Evolutionary conservation across 108 stramenopile species (phyloP).

Genomic region (Aureococcus anophagefferens): DNA sequence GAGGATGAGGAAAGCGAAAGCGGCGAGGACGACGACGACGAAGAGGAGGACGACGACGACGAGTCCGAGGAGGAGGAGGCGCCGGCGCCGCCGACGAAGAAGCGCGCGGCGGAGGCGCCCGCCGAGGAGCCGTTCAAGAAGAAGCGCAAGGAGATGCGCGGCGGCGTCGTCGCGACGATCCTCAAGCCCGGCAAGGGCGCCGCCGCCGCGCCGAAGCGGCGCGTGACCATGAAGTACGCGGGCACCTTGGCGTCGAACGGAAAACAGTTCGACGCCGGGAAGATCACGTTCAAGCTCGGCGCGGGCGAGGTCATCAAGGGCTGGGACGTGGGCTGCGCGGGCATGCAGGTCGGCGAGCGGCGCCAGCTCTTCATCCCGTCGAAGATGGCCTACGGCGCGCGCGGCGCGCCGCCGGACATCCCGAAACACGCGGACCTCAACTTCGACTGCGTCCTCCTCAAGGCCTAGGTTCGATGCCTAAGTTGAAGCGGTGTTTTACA

Average conservation of each 20-base stretch:
- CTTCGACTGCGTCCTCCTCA: slow-evolving; percentile 54
- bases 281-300: slow-evolving; percentile 58
- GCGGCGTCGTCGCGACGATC: background rate
- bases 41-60: background rate
- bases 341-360: slow-evolving; percentile 74
- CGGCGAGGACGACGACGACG: background rate
- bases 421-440: slow-evolving; percentile 66
- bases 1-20: too few relatives aligned
- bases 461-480: background rate
- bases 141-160: background rate
- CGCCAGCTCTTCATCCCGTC: slow-evolving; percentile 73
- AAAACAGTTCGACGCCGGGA: slow-evolving; percentile 57
- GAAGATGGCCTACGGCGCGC: slow-evolving; percentile 76
- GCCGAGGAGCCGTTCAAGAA: background rate
- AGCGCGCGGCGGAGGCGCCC: background rate
- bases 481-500: too few relatives aligned
- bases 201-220: background rate
- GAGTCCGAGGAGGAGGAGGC: background rate
- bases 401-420: slow-evolving; percentile 68
- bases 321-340: slow-evolving; percentile 69
- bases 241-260: slow-evolving; percentile 54
- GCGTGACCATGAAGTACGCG: slow-evolving; percentile 53
- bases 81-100: too few relatives aligned
- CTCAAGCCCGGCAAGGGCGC: background rate
- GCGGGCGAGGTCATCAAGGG: slow-evolving; percentile 76